These are phyloP conservation scores for Talaromyces islandicus DNA, from an alignment of 2,329 filamentous ascomycete genomes.

Conservation along the genomic window DNA sequence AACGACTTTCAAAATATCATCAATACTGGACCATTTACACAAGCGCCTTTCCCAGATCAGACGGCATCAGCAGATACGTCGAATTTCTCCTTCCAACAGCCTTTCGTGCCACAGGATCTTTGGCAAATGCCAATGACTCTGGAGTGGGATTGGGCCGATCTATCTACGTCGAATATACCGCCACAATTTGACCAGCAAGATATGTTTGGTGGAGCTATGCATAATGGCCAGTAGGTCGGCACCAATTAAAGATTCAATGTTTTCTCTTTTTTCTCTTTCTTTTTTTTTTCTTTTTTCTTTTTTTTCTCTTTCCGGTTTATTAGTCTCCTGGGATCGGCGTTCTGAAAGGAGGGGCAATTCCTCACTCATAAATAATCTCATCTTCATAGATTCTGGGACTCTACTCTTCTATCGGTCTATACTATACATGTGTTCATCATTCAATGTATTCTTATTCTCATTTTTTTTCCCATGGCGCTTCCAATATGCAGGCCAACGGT, in stretches of 20 bases:
- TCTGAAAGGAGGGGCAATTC: not conserved
- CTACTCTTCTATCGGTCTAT: not conserved
- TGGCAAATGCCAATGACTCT: constrained; percentile 96
- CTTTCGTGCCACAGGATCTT: constrained; percentile 84
- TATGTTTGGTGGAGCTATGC: constrained; percentile 17
- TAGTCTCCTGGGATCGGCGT: not conserved
- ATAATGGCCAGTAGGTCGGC: constrained; percentile 11
- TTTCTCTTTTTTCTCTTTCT: not conserved
- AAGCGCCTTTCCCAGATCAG: constrained; percentile 26
- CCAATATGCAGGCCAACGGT: not conserved
- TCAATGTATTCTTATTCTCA: not conserved
- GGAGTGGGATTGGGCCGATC: constrained; percentile 74
- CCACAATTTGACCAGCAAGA: constrained; percentile 22
- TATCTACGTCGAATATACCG: constrained; percentile 31
- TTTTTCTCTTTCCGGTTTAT: not conserved
- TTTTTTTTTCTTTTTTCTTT: not conserved
- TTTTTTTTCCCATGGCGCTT: not conserved
- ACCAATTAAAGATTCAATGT: not conserved
- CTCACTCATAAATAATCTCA: not conserved
- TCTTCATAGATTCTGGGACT: not conserved
- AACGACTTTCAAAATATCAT: constrained; percentile 34
- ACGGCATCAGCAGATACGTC: constrained; percentile 7
- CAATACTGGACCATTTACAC: constrained; percentile 24
- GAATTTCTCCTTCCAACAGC: constrained; percentile 52
- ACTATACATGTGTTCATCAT: not conserved